These are phyloP conservation scores for Coemansia sp. DNA, from an alignment of 192 early-diverging fungal genomes.

Conservation along the genomic window DNA sequence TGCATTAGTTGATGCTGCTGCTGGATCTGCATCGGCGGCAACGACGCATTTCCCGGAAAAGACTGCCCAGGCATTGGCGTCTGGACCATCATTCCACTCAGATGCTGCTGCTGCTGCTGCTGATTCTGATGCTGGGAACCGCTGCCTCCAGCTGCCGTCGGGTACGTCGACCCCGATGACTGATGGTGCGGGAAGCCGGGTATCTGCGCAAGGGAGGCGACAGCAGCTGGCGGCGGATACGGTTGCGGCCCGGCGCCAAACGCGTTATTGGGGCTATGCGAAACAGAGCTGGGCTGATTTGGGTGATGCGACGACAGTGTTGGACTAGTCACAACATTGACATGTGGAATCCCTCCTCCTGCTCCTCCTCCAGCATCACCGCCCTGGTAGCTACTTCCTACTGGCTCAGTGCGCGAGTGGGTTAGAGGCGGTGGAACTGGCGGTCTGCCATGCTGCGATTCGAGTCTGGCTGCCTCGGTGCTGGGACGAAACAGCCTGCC, in stretches of 20 bases:
- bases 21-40: slow-evolving; percentile 14
- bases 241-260: slow-evolving; percentile 26
- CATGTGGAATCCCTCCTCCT: not conserved
- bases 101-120: slow-evolving; percentile 4
- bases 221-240: slow-evolving; percentile 13
- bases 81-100: slow-evolving; percentile 13
- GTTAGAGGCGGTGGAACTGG: not conserved
- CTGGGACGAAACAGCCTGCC: slow-evolving; percentile 27
- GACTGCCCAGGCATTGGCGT: slow-evolving; percentile 44
- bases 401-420: not conserved
- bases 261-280: not conserved
- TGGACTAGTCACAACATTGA: not conserved
- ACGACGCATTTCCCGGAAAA: slow-evolving; percentile 12
- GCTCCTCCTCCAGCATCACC: not conserved
- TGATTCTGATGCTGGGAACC: not conserved
- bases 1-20: slow-evolving; percentile 12
- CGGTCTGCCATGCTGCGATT: not conserved
- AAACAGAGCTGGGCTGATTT: not conserved
- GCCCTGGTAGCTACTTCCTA: not conserved
- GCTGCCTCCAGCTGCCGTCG: not conserved
- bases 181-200: slow-evolving; percentile 13
- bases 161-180: slow-evolving; percentile 16
- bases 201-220: slow-evolving; percentile 5
- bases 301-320: not conserved
- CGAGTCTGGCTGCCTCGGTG: not conserved